Evolutionary conservation across 2,329 filamentous ascomycete genomes (phyloP).

Genomic region (Phyllosticta citrichinensis): DNA sequence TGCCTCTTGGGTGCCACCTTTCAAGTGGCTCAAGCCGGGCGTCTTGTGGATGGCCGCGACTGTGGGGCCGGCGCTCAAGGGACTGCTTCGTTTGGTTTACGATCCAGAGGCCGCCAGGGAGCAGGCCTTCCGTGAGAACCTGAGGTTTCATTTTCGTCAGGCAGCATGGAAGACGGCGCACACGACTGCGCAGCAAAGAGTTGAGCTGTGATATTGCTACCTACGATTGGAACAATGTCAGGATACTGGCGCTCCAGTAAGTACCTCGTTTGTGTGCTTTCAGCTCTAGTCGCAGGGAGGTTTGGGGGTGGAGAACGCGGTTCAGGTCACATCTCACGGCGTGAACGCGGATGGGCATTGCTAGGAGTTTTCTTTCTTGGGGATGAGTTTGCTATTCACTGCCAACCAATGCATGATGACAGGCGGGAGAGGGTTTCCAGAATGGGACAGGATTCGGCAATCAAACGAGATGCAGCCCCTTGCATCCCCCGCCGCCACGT

Average conservation of each 20-base stretch:
- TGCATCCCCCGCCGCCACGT: background rate
- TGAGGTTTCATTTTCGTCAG: background rate
- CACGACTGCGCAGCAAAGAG: background rate
- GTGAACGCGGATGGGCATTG: background rate
- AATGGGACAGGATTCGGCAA: background rate
- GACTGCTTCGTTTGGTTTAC: background rate
- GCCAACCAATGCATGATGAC: background rate
- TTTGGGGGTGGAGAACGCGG: background rate
- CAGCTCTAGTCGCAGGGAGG: background rate
- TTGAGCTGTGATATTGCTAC: background rate
- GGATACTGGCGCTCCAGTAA: background rate
- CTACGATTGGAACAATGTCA: background rate
- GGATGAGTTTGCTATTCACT: background rate
- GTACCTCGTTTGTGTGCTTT: background rate
- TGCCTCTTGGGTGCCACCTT: constrained; percentile 22
- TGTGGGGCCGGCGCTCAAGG: background rate
- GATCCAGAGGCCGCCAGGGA: background rate
- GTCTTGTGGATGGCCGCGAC: background rate
- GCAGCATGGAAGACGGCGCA: background rate
- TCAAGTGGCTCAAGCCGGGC: constrained; percentile 4
- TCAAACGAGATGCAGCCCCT: background rate
- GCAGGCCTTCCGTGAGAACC: background rate
- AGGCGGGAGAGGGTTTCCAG: too few relatives aligned
- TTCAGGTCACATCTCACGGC: background rate
- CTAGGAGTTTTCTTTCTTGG: background rate